A percentile compares a stretch with the other conserved stretches of the same genome.
phyloP scores from a whole-genome alignment of 2,329 filamentous ascomycete genomes.

The Raffaelea arxii region DNA sequence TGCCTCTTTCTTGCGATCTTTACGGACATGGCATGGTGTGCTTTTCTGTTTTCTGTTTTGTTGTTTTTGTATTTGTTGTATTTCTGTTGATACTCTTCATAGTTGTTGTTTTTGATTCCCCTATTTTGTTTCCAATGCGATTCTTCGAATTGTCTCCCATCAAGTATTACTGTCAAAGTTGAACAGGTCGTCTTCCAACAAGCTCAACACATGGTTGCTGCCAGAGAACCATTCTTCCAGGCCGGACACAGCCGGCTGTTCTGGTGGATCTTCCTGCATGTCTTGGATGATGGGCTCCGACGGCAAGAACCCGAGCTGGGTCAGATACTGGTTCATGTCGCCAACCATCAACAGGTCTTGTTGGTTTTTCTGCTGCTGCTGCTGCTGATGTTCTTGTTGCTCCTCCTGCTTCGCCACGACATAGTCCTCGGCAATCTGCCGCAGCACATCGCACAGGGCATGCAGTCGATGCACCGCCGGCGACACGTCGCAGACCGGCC shows the following conservation, averaged over 20 bases:
- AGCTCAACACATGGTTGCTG: constrained; percentile 56
- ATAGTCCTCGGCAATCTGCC: constrained; percentile 51
- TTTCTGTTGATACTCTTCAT: constrained; percentile 9
- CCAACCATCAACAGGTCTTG: constrained; percentile 39
- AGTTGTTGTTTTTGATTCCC: neutral
- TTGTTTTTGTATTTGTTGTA: neutral
- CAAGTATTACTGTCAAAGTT: constrained; percentile 1
- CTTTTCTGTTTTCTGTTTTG: neutral
- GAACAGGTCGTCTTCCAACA: constrained; percentile 50
- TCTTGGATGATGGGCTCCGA: constrained; percentile 14
- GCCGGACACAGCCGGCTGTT: constrained; percentile 10
- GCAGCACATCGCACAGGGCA: constrained; percentile 52
- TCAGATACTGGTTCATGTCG: constrained; percentile 56
- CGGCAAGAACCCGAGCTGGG: constrained; percentile 50
- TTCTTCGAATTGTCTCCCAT: neutral
- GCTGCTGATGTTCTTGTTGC: neutral
- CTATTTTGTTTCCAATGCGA: neutral
- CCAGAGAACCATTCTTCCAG: constrained; percentile 54
- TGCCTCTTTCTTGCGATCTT: neutral
- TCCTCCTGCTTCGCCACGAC: constrained; percentile 45
- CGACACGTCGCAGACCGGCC: constrained; percentile 39
- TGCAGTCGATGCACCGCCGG: constrained; percentile 51
- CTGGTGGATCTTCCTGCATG: neutral
- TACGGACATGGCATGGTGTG: neutral
- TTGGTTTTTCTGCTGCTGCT: constrained; percentile 29